phyloP scores from a whole-genome alignment of 176 grass and related monocot genomes.

The Phoenix roebelenii region DNA sequence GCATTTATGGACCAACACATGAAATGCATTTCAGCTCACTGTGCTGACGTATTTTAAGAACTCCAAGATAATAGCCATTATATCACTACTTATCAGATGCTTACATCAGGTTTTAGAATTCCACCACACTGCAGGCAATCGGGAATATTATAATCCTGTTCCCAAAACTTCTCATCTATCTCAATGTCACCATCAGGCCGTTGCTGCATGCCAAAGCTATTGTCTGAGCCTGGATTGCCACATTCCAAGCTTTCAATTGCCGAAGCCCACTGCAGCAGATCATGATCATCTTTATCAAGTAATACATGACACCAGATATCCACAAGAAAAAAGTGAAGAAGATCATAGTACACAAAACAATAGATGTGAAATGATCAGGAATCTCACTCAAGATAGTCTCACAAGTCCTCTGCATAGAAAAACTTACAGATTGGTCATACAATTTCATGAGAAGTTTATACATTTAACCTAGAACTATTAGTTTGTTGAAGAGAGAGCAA shows the following conservation, averaged over 20 bases:
- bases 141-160: conserved; percentile 87
- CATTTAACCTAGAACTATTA: too few relatives aligned
- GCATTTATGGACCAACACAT: too few relatives aligned
- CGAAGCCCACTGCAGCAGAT: conserved; percentile 64
- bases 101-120: conserved; percentile 90
- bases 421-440: neutral
- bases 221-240: conserved; percentile 45
- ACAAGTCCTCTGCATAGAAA: neutral
- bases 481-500: too few relatives aligned
- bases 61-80: too few relatives aligned
- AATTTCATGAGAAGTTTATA: too few relatives aligned
- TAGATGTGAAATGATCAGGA: neutral
- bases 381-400: neutral
- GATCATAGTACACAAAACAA: neutral
- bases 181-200: conserved; percentile 95
- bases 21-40: too few relatives aligned
- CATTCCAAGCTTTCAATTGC: conserved; percentile 69
- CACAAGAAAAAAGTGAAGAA: neutral
- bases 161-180: conserved; percentile 96
- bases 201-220: conserved; percentile 86
- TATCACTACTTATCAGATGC: neutral
- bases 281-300: conserved; percentile 10
- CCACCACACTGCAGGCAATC: conserved; percentile 67
- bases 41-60: too few relatives aligned
- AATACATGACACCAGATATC: neutral